Conservation (phyloP, 2,329 filamentous ascomycete species). For the Fusarium secorum region DNA sequence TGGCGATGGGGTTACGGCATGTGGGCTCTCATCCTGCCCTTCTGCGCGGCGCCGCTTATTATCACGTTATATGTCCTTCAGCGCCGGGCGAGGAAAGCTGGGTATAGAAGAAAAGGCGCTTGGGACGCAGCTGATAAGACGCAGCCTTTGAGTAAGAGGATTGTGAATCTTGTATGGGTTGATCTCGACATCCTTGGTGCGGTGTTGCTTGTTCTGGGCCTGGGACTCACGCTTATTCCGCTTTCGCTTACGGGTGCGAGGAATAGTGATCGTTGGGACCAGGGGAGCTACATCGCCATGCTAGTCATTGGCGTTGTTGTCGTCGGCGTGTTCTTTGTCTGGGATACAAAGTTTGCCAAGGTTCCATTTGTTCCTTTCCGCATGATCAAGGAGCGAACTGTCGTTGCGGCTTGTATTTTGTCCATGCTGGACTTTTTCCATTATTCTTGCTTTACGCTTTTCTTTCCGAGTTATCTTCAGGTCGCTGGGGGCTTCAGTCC, state of each 20-base stretch:
- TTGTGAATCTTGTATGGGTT: conserved; percentile 38
- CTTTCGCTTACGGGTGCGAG: conserved; percentile 49
- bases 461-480: conserved; percentile 52
- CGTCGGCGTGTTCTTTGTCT: conserved; percentile 43
- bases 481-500: conserved; percentile 49
- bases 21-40: conserved; percentile 51
- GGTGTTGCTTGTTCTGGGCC: conserved; percentile 44
- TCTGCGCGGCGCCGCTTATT: conserved; percentile 45
- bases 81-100: conserved; percentile 38
- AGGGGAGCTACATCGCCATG: conserved; percentile 48
- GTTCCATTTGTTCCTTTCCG: conserved; percentile 51
- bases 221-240: conserved; percentile 48
- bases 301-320: conserved; percentile 42
- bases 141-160: conserved; percentile 31
- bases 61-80: conserved; percentile 46
- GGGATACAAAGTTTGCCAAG: conserved; percentile 49
- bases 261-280: conserved; percentile 44
- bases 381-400: conserved; percentile 50
- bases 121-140: conserved; percentile 26
- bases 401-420: conserved; percentile 49
- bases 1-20: no score
- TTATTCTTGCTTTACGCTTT: conserved; percentile 50
- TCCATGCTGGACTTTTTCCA: conserved; percentile 50
- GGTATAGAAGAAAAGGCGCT: conserved; percentile 24
- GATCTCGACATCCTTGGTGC: conserved; percentile 49